Percentiles rank a stretch among this genome's conserved stretches.
These are phyloP conservation scores for Abrus precatorius DNA, from an alignment of 306 rosid species.

Conservation along the genomic window DNA sequence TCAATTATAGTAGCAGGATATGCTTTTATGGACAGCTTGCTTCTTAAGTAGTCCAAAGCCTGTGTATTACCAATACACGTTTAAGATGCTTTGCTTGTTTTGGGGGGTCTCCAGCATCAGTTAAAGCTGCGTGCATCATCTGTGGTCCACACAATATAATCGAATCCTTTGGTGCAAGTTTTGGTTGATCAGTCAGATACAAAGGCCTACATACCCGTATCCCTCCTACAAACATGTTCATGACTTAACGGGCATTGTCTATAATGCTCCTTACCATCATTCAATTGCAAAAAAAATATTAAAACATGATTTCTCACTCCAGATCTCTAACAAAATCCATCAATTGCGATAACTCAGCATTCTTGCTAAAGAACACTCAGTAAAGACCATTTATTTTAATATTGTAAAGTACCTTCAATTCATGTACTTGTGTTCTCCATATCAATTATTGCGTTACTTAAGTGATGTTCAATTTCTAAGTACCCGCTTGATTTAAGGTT, in stretches of 20 bases:
- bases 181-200: constrained; percentile 47
- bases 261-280: constrained; percentile 7
- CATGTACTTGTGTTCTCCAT: background rate
- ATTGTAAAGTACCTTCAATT: background rate
- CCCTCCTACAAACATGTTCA: constrained; percentile 47
- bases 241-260: constrained; percentile 48
- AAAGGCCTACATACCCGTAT: constrained; percentile 42
- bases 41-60: constrained; percentile 54
- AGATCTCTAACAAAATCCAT: constrained; percentile 19
- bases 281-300: constrained; percentile 1
- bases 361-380: constrained; percentile 15
- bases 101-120: constrained; percentile 53
- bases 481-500: too few relatives aligned
- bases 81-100: constrained; percentile 73
- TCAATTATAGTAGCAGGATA: constrained; percentile 45
- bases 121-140: constrained; percentile 62
- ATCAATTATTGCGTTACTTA: background rate
- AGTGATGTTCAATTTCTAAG: constrained; percentile 2
- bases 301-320: constrained; percentile 17
- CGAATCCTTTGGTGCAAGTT: constrained; percentile 51
- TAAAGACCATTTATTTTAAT: background rate
- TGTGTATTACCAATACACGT: constrained; percentile 43
- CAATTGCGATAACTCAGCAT: constrained; percentile 31
- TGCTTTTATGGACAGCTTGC: constrained; percentile 48
- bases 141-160: constrained; percentile 58